Evolutionary conservation across 2,329 filamentous ascomycete species (phyloP), one percentile per base, ranked within the genome.

Genomic region (Stachybotrys chartarum): DNA sequence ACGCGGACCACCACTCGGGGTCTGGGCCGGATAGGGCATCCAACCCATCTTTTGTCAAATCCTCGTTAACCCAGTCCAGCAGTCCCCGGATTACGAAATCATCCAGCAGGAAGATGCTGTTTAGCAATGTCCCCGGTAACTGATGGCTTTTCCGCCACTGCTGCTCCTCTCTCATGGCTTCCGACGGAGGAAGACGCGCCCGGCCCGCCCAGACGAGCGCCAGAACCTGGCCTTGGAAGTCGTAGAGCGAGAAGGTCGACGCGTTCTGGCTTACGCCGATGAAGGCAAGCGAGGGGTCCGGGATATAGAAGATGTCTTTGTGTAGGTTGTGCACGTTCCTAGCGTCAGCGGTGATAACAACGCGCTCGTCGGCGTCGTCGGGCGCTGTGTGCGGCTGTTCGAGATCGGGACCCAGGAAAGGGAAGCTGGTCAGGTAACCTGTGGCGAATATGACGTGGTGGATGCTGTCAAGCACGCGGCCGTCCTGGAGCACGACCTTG

Each of bases 221-320:
- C 0, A 86, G 71, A 0, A 77, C 78, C 59, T 85, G 80, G 0
- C 84, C 84, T 64, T 90, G 86, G 60, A 87, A 87, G 57, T 89
- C 86, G 57, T 88, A 89, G 0, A 88, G 72, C 0, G 83, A 83
- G 62, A 88, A 90, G 0, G 86, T 88, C 0, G 84, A 83, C 0
- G 82, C 82, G 62, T 86, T 81, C 62, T 83, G 87, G 0, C 83
- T 84, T 0, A 85, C 80, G 0, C 86, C 86, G 17, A 88, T 72
- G 58, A 88, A 88, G 0, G 76, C 72, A 1, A 89, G 71, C 0
- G 82, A 80, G 0, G 85, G 84, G 57, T 89, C 85, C 0, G 78
- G 77, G 48, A 88, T 87, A 67, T 88, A 89, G 64, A 87, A 89
- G 14, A 89, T 84, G 64, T 90, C 86, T 56, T 82, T 82, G 72